These are phyloP conservation scores for Schizosaccharomyces versatilis DNA, from an alignment of 1,139 yeast species.

Conservation along the genomic window DNA sequence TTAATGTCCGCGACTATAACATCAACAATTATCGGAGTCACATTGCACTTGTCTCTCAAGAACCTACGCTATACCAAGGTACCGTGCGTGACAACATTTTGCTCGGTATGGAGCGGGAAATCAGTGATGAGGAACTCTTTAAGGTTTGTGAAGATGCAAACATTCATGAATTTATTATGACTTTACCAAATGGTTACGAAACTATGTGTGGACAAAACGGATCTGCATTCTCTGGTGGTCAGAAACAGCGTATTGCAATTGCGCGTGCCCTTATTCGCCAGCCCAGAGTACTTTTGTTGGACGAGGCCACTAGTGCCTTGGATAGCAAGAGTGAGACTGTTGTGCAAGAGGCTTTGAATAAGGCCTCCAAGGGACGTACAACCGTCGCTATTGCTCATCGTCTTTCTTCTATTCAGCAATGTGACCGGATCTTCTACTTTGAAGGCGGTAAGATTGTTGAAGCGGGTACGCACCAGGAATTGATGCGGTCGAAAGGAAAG, in stretches of 20 bases:
- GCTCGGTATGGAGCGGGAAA: conserved; percentile 40
- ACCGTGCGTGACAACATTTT: conserved; percentile 61
- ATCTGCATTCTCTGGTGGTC: conserved; percentile 53
- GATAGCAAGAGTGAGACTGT: conserved; percentile 58
- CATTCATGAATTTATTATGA: conserved; percentile 51
- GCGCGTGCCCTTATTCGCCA: conserved; percentile 44
- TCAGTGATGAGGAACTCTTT: conserved; percentile 39
- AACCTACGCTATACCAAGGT: conserved; percentile 73
- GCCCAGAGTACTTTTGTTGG: conserved; percentile 34
- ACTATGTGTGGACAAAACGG: conserved; percentile 64
- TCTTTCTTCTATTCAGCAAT: conserved; percentile 73
- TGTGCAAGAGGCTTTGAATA: conserved; percentile 42
- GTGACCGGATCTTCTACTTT: conserved; percentile 71
- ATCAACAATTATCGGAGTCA: conserved; percentile 45
- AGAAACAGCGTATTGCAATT: conserved; percentile 56
- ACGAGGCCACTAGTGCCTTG: conserved; percentile 62
- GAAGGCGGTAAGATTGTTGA: conserved; percentile 54
- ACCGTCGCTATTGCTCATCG: conserved; percentile 71
- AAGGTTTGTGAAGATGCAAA: conserved; percentile 62
- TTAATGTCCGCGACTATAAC: conserved; percentile 54
- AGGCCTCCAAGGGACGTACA: conserved; percentile 40
- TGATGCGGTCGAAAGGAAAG: conserved; percentile 20
- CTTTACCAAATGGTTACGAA: conserved; percentile 63
- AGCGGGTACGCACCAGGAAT: conserved; percentile 30
- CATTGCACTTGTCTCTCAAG: conserved; percentile 67